Base-by-base conservation (phyloP, 441 rosid genomes). In the Adansonia rubrostipa region DNA sequence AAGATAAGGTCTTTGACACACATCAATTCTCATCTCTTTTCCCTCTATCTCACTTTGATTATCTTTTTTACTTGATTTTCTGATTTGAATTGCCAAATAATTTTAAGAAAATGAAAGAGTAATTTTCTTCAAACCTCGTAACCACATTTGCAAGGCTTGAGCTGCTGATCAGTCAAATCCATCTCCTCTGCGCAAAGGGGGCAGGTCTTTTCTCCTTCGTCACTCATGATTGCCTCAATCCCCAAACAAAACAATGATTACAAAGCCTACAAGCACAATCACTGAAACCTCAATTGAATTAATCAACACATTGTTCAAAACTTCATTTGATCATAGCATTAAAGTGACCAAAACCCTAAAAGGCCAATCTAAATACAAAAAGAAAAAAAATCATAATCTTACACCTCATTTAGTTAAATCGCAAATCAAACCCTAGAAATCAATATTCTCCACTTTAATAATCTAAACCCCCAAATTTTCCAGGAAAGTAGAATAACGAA, bases 111-210 rank as follows among this genome's bases (percentile, higher is more conserved):
- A 73, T 51, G 3, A 67, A 36, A 67, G 28, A 61, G 57, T 9
- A 69, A 24, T 54, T 42, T 8, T 54, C 36, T 48, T 69, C 79
- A 57, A 75, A 93, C 98, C 93, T 95, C 96, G 9, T 95, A 95
- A 48, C 97, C 99, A 85, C 99, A 95, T 89, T 89, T 89, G 92
- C 99, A 95, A 74, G 99, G 99, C 89, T 91, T 95, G 83, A 95
- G 84, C 68, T 95, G 97, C 82, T 92, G 98, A 88, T 95, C 99
- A 20, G 99, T 95, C 83, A 92, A 84, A 81, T 93, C 99, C 99
- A 95, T 95, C 85, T 95, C 97, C 80, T 95, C 99, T 0, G 97
- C 91, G 28, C 99, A 93, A 54, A 95, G 93, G 19, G 98, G 99
- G 71, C 99, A 95, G 57, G 95, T 92, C 92, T 80, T 93, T 77